phyloP scores from a whole-genome alignment of 345 rosid species.

The Moricandia moricandioides region DNA sequence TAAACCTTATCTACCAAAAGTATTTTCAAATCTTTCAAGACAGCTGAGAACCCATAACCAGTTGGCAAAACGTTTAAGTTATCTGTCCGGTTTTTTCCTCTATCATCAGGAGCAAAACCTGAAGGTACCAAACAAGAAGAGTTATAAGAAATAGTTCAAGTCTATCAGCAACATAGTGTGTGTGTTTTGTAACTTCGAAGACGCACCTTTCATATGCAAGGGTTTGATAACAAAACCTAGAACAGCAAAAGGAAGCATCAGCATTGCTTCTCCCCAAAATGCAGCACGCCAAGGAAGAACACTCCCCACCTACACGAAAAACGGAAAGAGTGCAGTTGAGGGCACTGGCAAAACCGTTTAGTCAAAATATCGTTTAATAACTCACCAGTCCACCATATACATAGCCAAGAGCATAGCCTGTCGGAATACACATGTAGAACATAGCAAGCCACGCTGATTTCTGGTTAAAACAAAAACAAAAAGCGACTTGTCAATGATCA shows the following conservation, averaged over 20 bases:
- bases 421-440: conserved; percentile 96
- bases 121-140: conserved; percentile 24
- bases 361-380: conserved; percentile 1
- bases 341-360: conserved; percentile 7
- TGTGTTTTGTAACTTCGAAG: background rate
- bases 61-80: conserved; percentile 14
- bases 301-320: conserved; percentile 58
- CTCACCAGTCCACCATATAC: conserved; percentile 90
- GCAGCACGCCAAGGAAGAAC: conserved; percentile 80
- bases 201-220: conserved; percentile 77
- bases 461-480: conserved; percentile 44
- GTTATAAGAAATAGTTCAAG: conserved; percentile 24
- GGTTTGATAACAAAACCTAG: conserved; percentile 84
- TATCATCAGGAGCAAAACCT: conserved; percentile 70
- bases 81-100: conserved; percentile 35
- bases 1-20: conserved; percentile 66
- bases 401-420: conserved; percentile 89
- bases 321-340: background rate
- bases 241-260: conserved; percentile 88
- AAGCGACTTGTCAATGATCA: conserved; percentile 1
- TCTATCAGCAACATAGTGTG: conserved; percentile 1
- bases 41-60: conserved; percentile 52
- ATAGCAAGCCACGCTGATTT: conserved; percentile 85
- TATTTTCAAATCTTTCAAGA: conserved; percentile 56
- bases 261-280: conserved; percentile 83